phyloP scores from a whole-genome alignment of 108 stramenopile species.

The Parmales sp. region DNA sequence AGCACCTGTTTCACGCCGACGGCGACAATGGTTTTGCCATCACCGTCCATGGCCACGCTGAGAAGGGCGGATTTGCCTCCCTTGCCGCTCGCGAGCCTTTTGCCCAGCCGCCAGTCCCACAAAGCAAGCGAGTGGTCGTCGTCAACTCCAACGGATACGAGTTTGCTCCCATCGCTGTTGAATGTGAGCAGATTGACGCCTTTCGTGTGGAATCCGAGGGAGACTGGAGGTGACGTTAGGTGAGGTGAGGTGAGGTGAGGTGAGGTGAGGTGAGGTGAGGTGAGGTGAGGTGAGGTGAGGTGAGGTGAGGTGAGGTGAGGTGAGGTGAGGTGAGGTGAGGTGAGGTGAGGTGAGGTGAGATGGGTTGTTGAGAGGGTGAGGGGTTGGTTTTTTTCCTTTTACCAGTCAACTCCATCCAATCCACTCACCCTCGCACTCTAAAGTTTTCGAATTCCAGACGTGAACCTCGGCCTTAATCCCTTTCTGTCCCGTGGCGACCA shows the following conservation, averaged over 20 bases:
- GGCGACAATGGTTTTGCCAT: slow-evolving; percentile 13
- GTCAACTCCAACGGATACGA: slow-evolving; percentile 21
- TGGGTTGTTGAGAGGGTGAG: no score
- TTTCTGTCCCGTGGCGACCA: slow-evolving; percentile 11
- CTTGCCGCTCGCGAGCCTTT: slow-evolving; percentile 22
- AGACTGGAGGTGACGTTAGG: no score
- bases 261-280: no score
- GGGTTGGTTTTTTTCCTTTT: no score
- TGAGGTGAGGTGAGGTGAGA: no score
- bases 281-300: no score
- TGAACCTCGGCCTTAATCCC: slow-evolving; percentile 8
- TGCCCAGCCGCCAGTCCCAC: slow-evolving; percentile 34
- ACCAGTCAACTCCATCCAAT: no score
- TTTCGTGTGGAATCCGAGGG: background rate
- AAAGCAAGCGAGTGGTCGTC: slow-evolving; percentile 29
- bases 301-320: no score
- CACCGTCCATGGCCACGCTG: slow-evolving; percentile 22
- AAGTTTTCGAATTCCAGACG: slow-evolving; percentile 6
- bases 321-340: no score
- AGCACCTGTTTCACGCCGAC: slow-evolving; percentile 19
- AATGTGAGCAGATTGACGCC: slow-evolving; percentile 8
- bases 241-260: no score
- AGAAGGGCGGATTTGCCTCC: slow-evolving; percentile 17
- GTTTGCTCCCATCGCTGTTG: slow-evolving; percentile 15
- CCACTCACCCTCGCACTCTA: background rate